phyloP scores from a whole-genome alignment of 345 rosid species.

The Salix dunnii region DNA sequence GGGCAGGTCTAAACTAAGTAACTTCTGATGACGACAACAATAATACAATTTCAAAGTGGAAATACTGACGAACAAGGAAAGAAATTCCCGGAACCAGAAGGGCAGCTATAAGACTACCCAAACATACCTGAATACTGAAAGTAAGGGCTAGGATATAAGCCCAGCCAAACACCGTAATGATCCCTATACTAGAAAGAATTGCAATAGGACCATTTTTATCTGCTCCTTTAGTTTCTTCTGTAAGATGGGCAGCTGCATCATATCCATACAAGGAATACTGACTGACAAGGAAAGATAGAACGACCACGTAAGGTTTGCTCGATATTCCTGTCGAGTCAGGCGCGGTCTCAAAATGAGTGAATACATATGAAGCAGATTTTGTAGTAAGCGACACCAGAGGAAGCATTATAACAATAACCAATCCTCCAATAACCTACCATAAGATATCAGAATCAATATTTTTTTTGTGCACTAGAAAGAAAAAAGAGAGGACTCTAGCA shows the following conservation, averaged over 20 bases:
- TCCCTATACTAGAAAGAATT: conserved; percentile 55
- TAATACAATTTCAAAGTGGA: background rate
- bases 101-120: background rate
- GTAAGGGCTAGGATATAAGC: conserved; percentile 58
- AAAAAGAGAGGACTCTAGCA: background rate
- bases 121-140: conserved; percentile 51
- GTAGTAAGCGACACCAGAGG: conserved; percentile 50
- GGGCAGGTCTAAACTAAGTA: background rate
- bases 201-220: conserved; percentile 62
- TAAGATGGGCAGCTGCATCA: conserved; percentile 63
- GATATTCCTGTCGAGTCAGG: conserved; percentile 47
- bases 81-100: background rate
- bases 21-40: background rate
- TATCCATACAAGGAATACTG: conserved; percentile 61
- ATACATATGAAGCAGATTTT: conserved; percentile 51
- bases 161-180: conserved; percentile 59
- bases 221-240: conserved; percentile 67
- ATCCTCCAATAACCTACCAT: conserved; percentile 49
- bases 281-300: conserved; percentile 54
- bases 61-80: background rate
- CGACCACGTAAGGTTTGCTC: conserved; percentile 50
- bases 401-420: conserved; percentile 52
- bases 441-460: background rate
- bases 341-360: conserved; percentile 44
- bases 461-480: background rate